Evolutionary conservation across 805 yeast genomes (phyloP).

Genomic region (Ogataea corticis): DNA sequence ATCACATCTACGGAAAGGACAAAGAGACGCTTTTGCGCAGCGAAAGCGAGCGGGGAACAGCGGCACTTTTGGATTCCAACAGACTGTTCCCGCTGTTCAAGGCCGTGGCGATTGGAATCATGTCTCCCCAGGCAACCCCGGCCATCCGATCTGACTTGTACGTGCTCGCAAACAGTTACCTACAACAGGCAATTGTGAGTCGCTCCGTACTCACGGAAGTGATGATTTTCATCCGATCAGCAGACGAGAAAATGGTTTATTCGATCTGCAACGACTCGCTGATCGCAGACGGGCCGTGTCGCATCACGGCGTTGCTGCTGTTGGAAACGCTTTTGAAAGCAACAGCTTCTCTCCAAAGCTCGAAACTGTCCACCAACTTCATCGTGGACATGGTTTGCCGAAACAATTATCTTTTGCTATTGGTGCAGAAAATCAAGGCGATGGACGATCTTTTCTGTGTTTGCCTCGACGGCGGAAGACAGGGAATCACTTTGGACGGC

Average conservation of each 20-base stretch:
- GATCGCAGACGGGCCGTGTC: conserved; percentile 71
- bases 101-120: conserved; percentile 72
- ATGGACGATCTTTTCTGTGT: conserved; percentile 61
- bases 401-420: conserved; percentile 62
- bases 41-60: conserved; percentile 31
- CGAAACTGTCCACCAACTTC: conserved; percentile 52
- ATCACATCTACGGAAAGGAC: conserved; percentile 59
- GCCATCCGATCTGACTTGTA: conserved; percentile 77
- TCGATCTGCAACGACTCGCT: conserved; percentile 76
- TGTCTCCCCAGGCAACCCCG: conserved; percentile 67
- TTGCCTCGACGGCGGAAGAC: conserved; percentile 31
- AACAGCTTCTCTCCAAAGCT: conserved; percentile 52
- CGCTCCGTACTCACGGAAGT: conserved; percentile 46
- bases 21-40: conserved; percentile 23
- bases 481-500: conserved; percentile 47
- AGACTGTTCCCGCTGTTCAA: conserved; percentile 69
- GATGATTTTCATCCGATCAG: conserved; percentile 54
- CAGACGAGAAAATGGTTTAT: conserved; percentile 60
- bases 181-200: conserved; percentile 50
- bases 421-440: conserved; percentile 67
- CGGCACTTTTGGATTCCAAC: conserved; percentile 41
- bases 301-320: conserved; percentile 74
- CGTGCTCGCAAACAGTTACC: conserved; percentile 64
- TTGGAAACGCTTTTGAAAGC: conserved; percentile 49
- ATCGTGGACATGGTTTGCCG: conserved; percentile 61